These are phyloP conservation scores for Cyberlindnera maclurae DNA, from an alignment of 805 yeast species.

Conservation along the genomic window DNA sequence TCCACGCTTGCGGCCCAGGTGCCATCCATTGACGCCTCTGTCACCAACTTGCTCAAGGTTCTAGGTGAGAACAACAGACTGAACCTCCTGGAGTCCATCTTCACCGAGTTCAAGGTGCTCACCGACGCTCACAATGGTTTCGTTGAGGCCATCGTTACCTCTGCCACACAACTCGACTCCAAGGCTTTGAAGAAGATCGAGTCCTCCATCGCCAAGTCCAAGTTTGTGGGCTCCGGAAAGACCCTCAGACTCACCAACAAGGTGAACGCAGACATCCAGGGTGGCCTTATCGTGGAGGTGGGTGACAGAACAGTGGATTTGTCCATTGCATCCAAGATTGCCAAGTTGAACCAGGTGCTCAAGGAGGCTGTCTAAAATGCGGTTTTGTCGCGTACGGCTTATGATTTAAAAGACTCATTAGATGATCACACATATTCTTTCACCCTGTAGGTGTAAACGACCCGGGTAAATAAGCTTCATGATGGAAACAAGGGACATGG, in stretches of 20 bases:
- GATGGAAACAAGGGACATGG: too few species aligned
- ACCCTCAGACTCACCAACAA: conserved; percentile 76
- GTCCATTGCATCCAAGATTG: conserved; percentile 75
- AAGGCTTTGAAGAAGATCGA: conserved; percentile 73
- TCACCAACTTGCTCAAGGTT: conserved; percentile 72
- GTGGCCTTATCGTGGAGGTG: conserved; percentile 93
- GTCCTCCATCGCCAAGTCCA: conserved; percentile 68
- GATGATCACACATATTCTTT: neutral
- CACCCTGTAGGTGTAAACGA: too few species aligned
- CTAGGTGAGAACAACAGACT: conserved; percentile 95
- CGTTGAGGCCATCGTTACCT: conserved; percentile 88
- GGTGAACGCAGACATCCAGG: conserved; percentile 85
- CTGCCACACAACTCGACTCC: conserved; percentile 78
- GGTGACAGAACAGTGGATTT: conserved; percentile 96
- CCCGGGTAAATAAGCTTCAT: too few species aligned
- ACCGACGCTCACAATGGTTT: conserved; percentile 87
- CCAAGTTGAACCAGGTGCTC: conserved; percentile 83
- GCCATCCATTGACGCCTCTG: conserved; percentile 56
- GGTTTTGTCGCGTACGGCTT: neutral
- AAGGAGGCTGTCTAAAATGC: conserved; percentile 75
- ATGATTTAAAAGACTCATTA: too few species aligned
- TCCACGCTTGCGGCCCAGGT: conserved; percentile 42
- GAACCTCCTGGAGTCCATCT: conserved; percentile 55
- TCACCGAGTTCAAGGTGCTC: conserved; percentile 65
- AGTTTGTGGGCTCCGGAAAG: conserved; percentile 79